Evolutionary conservation across 192 early-diverging fungal species (phyloP).

Genomic region (Entophlyctis helioformis): DNA sequence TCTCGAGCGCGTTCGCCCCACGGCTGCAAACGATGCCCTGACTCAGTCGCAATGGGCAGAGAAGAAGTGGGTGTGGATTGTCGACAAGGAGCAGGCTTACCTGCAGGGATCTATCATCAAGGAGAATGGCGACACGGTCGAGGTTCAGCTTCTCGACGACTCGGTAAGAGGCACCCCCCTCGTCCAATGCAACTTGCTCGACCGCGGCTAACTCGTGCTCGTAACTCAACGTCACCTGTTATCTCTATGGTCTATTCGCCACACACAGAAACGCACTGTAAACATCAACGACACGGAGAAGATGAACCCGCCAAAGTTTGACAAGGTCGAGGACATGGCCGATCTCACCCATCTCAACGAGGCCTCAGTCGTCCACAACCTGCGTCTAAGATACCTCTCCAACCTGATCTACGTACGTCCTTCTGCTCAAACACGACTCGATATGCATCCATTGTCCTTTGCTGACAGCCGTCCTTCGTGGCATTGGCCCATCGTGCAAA

Average conservation of each 20-base stretch:
- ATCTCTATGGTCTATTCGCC: no score
- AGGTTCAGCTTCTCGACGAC: constrained; percentile 66
- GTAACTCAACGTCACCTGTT: background rate
- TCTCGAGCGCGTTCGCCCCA: constrained; percentile 2
- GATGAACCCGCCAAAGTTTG: constrained; percentile 99
- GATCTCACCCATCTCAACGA: constrained; percentile 94
- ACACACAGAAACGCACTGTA: constrained; percentile 49
- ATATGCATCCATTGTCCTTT: background rate
- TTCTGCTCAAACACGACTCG: background rate
- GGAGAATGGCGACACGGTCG: constrained; percentile 59
- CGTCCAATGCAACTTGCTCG: background rate
- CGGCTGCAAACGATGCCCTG: constrained; percentile 34
- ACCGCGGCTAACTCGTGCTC: background rate
- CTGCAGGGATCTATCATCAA: constrained; percentile 67
- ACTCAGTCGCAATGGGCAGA: constrained; percentile 76
- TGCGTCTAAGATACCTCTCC: constrained; percentile 76
- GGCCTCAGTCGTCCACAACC: constrained; percentile 96
- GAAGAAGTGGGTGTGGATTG: constrained; percentile 97
- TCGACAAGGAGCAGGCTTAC: constrained; percentile 83
- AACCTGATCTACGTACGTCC: constrained; percentile 80
- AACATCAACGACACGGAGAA: constrained; percentile 77
- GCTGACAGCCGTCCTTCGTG: no score
- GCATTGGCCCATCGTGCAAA: no score
- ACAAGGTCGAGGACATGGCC: constrained; percentile 98
- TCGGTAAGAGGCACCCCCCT: constrained; percentile 36